phyloP scores from a whole-genome alignment of 768 basidiomycete genomes.

The Xerocomus brunneocitrinus region DNA sequence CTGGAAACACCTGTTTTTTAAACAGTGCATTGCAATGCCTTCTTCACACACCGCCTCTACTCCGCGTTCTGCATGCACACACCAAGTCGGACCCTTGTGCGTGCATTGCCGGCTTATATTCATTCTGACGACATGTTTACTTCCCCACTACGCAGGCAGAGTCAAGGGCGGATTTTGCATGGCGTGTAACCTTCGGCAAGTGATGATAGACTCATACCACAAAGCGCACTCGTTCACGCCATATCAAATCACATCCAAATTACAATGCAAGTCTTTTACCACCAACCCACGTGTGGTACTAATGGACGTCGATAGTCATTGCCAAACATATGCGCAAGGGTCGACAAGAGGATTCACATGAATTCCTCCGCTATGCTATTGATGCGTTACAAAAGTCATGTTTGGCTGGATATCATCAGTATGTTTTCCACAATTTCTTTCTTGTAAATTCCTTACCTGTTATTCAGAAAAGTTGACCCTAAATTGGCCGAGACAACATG shows the following conservation, averaged over 20 bases:
- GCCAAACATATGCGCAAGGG: constrained; percentile 88
- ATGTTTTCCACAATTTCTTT: constrained; percentile 27
- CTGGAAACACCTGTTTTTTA: constrained; percentile 92
- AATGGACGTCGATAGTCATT: constrained; percentile 52
- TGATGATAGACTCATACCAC: constrained; percentile 52
- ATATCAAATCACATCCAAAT: constrained; percentile 54
- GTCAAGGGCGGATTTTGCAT: constrained; percentile 64
- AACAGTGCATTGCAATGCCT: constrained; percentile 94
- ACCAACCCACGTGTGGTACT: constrained; percentile 1
- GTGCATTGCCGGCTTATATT: constrained; percentile 25
- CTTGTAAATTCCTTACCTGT: constrained; percentile 8
- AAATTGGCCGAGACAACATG: constrained; percentile 82
- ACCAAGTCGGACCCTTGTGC: constrained; percentile 51
- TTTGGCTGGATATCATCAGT: constrained; percentile 69
- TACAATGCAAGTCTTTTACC: constrained; percentile 52
- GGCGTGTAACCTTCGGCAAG: constrained; percentile 61
- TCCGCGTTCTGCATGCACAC: constrained; percentile 55
- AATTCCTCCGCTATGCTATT: constrained; percentile 91
- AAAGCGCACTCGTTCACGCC: constrained; percentile 56
- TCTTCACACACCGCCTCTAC: constrained; percentile 85
- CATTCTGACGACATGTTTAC: constrained; percentile 1
- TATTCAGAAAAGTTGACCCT: constrained; percentile 59
- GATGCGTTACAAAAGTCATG: constrained; percentile 88
- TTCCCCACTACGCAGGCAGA: constrained; percentile 32
- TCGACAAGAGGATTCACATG: constrained; percentile 97